Percentiles rank a stretch among this genome's conserved stretches.
Evolutionary conservation across 129 eudicot species (phyloP).

Genomic region (Scalesia atractyloides): DNA sequence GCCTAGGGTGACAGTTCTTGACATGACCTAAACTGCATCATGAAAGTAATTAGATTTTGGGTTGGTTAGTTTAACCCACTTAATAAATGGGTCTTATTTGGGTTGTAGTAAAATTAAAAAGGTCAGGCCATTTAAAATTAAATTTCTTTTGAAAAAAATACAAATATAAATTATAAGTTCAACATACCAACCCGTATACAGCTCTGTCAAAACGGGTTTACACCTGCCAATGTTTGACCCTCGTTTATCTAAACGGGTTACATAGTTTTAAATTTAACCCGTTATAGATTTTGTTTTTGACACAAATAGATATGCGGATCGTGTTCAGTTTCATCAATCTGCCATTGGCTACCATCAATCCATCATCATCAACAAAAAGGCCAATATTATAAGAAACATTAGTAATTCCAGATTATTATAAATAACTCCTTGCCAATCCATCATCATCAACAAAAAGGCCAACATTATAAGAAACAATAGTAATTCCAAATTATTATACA

Average conservation of each 20-base stretch:
- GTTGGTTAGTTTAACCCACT: not conserved
- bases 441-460: slow-evolving; percentile 12
- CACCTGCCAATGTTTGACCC: not conserved
- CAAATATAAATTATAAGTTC: not conserved
- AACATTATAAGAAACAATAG: not conserved
- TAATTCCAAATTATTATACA: not conserved
- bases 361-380: slow-evolving; percentile 14
- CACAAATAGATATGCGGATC: not conserved
- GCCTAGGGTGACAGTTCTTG: not conserved
- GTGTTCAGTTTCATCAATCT: not conserved
- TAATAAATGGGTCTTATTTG: not conserved
- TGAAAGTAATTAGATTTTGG: not conserved
- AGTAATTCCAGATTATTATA: not conserved
- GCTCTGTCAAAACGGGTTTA: not conserved
- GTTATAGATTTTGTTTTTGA: not conserved
- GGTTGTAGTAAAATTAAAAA: not conserved
- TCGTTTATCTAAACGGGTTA: not conserved
- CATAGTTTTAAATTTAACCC: not conserved
- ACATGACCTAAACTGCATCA: not conserved
- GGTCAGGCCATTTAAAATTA: not conserved
- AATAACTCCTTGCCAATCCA: slow-evolving; percentile 1
- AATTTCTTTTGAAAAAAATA: not conserved
- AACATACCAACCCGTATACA: not conserved
- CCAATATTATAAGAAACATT: not conserved
- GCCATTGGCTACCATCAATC: not conserved